Conservation (phyloP, 1,284 basidiomycete genomes). For the Leccinum fuscescens region DNA sequence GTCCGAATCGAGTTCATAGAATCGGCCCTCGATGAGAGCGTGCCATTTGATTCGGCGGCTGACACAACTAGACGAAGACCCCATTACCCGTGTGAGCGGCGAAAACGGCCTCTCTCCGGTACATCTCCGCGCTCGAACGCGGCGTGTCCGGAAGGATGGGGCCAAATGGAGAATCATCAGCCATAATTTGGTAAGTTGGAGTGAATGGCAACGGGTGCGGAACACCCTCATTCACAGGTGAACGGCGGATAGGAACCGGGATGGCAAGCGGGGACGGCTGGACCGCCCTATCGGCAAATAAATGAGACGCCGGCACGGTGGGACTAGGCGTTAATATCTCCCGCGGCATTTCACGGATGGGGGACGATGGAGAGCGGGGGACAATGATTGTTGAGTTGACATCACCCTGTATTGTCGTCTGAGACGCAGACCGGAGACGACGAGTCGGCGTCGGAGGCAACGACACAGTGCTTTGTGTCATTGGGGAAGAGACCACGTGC, state of each 20-base stretch:
- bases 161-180: slow-evolving; percentile 31
- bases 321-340: background rate
- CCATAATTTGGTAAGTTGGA: slow-evolving; percentile 17
- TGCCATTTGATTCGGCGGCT: slow-evolving; percentile 2
- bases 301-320: background rate
- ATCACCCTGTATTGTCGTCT: slow-evolving; percentile 16
- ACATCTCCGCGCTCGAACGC: slow-evolving; percentile 31
- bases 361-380: background rate
- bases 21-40: slow-evolving; percentile 12
- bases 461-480: slow-evolving; percentile 35
- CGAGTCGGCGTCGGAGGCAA: slow-evolving; percentile 22
- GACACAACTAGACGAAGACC: slow-evolving; percentile 13
- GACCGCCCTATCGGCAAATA: background rate
- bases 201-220: slow-evolving; percentile 20
- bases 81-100: slow-evolving; percentile 26
- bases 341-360: slow-evolving; percentile 3
- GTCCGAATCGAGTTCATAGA: slow-evolving; percentile 17
- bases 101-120: slow-evolving; percentile 29
- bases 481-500: slow-evolving; percentile 43
- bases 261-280: slow-evolving; percentile 16
- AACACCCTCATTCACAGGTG: background rate
- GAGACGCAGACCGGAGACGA: slow-evolving; percentile 21
- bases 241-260: background rate
- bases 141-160: slow-evolving; percentile 32
- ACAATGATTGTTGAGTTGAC: background rate